Evolutionary conservation across 2,329 filamentous ascomycete species (phyloP).

Genomic region (Claviceps spartinae): DNA sequence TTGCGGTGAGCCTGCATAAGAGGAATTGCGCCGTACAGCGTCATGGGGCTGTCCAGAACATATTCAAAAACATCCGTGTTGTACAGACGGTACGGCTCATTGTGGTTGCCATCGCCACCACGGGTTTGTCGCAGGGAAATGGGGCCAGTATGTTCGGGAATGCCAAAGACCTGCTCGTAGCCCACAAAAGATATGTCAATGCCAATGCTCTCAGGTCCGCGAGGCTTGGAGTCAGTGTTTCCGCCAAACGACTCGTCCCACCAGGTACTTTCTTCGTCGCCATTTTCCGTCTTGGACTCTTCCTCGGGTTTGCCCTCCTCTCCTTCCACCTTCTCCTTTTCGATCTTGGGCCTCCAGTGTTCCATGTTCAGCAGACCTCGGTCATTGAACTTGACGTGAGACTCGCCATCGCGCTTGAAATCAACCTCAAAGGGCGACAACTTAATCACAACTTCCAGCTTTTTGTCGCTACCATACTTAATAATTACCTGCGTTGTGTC

Average conservation of each 20-base stretch:
- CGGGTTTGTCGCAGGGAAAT: slow-evolving; percentile 82
- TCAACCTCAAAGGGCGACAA: slow-evolving; percentile 75
- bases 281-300: slow-evolving; percentile 29
- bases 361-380: slow-evolving; percentile 86
- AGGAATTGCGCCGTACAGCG: slow-evolving; percentile 90
- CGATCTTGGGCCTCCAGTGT: slow-evolving; percentile 84
- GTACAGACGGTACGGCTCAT: slow-evolving; percentile 86
- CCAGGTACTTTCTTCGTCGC: slow-evolving; percentile 78
- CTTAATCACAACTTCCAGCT: slow-evolving; percentile 70
- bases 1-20: slow-evolving; percentile 97
- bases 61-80: slow-evolving; percentile 98
- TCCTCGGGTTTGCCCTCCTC: slow-evolving; percentile 37
- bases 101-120: slow-evolving; percentile 72
- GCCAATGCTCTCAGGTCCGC: slow-evolving; percentile 80
- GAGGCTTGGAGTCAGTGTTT: slow-evolving; percentile 90
- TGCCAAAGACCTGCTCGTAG: slow-evolving; percentile 86
- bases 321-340: slow-evolving; percentile 50
- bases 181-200: slow-evolving; percentile 86
- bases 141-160: slow-evolving; percentile 82
- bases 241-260: slow-evolving; percentile 96
- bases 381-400: slow-evolving; percentile 80
- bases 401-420: slow-evolving; percentile 70
- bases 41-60: slow-evolving; percentile 94
- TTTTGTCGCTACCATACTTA: slow-evolving; percentile 61
- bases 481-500: slow-evolving; percentile 58